Base-by-base conservation (phyloP, 768 basidiomycete species). In the Kwoniella sp. region DNA sequence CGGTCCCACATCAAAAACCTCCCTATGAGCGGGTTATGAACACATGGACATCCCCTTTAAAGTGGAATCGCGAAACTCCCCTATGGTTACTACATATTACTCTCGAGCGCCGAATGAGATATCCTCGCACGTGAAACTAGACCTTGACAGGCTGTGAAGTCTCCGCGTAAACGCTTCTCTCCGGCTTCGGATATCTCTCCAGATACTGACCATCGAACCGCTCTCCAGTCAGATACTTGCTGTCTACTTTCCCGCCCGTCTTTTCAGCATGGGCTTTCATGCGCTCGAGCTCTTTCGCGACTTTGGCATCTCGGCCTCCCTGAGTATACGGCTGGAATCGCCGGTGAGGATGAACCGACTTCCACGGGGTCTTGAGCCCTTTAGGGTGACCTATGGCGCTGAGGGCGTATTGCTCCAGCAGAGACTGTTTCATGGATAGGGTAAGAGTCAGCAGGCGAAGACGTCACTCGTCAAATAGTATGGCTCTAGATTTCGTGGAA, bases 191-290 rank as follows among this genome's bases (percentile, higher is more conserved):
- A 17, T 45, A 45, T 17, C 41, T 45, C 17, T 45, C 41, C 41
- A 45, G 15, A 45, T 45, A 45, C 17, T 45, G 41, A 45, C 41
- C 41, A 17, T 45, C 41, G 15, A 45, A 45, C 15, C 41, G 41
- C 41, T 45, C 41, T 17, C 41, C 41, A 11, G 41, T 45, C 41
- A 45, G 41, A 45, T 45, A 45, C 41, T 45, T 45, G 41, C 41
- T 45, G 20, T 45, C 41, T 7, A 45, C 41, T 17, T 9, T 45
- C 9, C 41, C 41, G 41, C 41, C 41, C 8, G 41, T 45, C 20
- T 20, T 45, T 17, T 45, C 41, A 9, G 41, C 41, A 17, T 45
- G 41, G 3, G 41, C 41, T 20, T 45, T 45, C 41, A 45, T 45
- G 8, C 41, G 41, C 15, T 45, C 41, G 41, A 45, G 41, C 41